Evolutionary conservation across 2,329 filamentous ascomycete genomes (phyloP).

Genomic region (Fusarium sp.): DNA sequence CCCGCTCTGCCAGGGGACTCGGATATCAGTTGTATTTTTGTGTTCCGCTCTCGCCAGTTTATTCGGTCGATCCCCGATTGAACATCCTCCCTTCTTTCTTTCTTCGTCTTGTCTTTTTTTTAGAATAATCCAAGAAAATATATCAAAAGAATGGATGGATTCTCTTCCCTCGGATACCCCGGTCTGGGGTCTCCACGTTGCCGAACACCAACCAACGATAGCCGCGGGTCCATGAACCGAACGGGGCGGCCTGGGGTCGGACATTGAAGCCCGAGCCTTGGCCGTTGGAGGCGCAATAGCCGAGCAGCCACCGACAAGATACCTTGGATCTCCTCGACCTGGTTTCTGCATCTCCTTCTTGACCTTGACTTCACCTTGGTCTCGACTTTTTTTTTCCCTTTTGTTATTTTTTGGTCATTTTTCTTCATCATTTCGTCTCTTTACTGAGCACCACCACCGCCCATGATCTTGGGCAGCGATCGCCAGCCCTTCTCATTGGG

Average conservation of each 20-base stretch:
- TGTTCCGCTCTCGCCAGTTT: slow-evolving; percentile 22
- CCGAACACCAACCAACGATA: slow-evolving; percentile 5
- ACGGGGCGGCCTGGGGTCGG: slow-evolving; percentile 19
- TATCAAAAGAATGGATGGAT: slow-evolving; percentile 9
- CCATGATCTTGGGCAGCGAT: slow-evolving; percentile 63
- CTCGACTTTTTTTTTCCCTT: not conserved
- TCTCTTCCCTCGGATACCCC: slow-evolving; percentile 12
- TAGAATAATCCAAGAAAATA: slow-evolving; percentile 23
- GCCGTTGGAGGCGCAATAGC: slow-evolving; percentile 29
- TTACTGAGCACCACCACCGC: slow-evolving; percentile 51
- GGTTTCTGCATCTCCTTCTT: slow-evolving; percentile 16
- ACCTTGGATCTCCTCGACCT: not conserved
- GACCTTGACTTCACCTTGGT: slow-evolving; percentile 8
- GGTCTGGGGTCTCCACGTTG: not conserved
- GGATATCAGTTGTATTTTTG: slow-evolving; percentile 32
- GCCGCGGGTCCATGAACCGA: slow-evolving; percentile 28
- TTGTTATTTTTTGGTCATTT: slow-evolving; percentile 2
- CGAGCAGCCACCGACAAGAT: slow-evolving; percentile 37
- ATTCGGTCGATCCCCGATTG: not conserved
- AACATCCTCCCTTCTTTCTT: not conserved
- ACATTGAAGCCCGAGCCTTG: slow-evolving; percentile 28
- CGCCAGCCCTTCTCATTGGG: slow-evolving; percentile 66
- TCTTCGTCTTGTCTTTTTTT: slow-evolving; percentile 20
- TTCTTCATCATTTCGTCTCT: slow-evolving; percentile 5
- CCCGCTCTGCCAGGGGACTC: slow-evolving; percentile 31